phyloP scores from a whole-genome alignment of 2,329 filamentous ascomycete species.

The Phaeophleospora eucalypticola region DNA sequence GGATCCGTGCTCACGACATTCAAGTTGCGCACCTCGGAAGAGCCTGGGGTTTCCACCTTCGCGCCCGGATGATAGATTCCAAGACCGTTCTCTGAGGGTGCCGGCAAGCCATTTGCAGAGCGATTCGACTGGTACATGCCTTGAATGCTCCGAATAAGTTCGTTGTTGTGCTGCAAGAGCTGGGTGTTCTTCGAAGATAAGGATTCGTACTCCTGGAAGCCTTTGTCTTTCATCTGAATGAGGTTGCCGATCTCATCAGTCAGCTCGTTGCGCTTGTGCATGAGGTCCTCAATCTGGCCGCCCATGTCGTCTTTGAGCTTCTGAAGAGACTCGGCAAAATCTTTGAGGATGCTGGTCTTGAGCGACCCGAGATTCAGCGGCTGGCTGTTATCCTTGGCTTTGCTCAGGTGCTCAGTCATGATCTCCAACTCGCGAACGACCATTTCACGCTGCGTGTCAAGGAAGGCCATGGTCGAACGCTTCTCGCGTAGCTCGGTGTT shows the following conservation, averaged over 20 bases:
- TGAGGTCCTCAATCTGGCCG: conserved; percentile 76
- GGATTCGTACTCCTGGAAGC: conserved; percentile 91
- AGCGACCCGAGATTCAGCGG: conserved; percentile 73
- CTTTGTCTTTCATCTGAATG: conserved; percentile 82
- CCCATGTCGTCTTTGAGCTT: conserved; percentile 76
- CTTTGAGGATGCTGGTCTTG: conserved; percentile 58
- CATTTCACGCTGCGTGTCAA: conserved; percentile 93
- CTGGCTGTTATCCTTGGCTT: conserved; percentile 75
- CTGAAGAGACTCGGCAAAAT: conserved; percentile 59
- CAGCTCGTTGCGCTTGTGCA: conserved; percentile 78
- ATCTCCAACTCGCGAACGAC: conserved; percentile 89
- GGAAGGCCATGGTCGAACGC: conserved; percentile 87
- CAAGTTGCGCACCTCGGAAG: conserved; percentile 42
- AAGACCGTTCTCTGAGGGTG: conserved; percentile 51
- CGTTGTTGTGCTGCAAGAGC: conserved; percentile 90
- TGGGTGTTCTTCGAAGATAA: conserved; percentile 92
- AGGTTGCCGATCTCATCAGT: conserved; percentile 80
- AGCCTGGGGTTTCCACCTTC: conserved; percentile 17
- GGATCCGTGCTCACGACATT: conserved; percentile 30
- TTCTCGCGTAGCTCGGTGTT: conserved; percentile 89
- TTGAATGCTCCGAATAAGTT: conserved; percentile 90
- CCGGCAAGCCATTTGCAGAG: conserved; percentile 32
- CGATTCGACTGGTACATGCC: conserved; percentile 80
- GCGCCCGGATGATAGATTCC: conserved; percentile 52
- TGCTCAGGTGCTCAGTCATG: conserved; percentile 80